A percentile compares a stretch with the other conserved stretches of the same genome.
phyloP scores from a whole-genome alignment of 2,329 filamentous ascomycete species.

The Aspergillus tubingensis region DNA sequence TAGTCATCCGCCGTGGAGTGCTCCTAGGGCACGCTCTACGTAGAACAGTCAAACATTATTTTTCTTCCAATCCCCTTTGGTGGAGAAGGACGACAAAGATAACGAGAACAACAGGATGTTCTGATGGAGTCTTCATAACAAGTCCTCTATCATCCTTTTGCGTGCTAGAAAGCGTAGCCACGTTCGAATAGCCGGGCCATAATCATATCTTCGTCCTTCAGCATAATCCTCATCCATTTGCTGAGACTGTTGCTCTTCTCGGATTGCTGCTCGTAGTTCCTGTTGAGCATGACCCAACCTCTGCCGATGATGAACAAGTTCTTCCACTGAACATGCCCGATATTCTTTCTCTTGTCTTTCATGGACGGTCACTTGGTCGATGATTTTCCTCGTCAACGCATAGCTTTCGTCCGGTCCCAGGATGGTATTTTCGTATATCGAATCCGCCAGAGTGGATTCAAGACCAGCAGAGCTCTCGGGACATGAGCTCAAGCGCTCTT shows the following conservation, averaged over 20 bases:
- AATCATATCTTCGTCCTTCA: conserved; percentile 58
- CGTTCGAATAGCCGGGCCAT: conserved; percentile 66
- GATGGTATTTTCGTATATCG: conserved; percentile 26
- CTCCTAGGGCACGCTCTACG: not conserved
- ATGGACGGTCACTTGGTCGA: conserved; percentile 37
- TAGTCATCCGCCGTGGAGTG: too few relatives aligned
- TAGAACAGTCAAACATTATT: not conserved
- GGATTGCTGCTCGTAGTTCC: conserved; percentile 38
- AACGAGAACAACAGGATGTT: not conserved
- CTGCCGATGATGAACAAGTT: conserved; percentile 34
- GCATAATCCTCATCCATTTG: conserved; percentile 45
- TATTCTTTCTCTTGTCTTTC: conserved; percentile 27
- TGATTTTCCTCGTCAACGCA: conserved; percentile 32
- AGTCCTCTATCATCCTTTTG: conserved; percentile 58
- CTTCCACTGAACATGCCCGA: conserved; percentile 23
- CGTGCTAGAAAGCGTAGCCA: conserved; percentile 72
- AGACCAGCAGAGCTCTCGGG: not conserved
- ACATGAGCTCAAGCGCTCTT: conserved; percentile 27
- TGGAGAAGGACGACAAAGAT: not conserved
- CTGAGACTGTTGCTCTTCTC: conserved; percentile 43
- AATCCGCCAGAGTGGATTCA: conserved; percentile 5
- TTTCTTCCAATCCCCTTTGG: too few relatives aligned
- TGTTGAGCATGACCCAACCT: conserved; percentile 34
- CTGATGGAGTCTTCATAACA: conserved; percentile 15
- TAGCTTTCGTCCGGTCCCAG: conserved; percentile 41